Percentiles rank a stretch among this genome's conserved stretches.
These are phyloP conservation scores for Angophora floribunda DNA, from an alignment of 345 rosid genomes.

Conservation along the genomic window DNA sequence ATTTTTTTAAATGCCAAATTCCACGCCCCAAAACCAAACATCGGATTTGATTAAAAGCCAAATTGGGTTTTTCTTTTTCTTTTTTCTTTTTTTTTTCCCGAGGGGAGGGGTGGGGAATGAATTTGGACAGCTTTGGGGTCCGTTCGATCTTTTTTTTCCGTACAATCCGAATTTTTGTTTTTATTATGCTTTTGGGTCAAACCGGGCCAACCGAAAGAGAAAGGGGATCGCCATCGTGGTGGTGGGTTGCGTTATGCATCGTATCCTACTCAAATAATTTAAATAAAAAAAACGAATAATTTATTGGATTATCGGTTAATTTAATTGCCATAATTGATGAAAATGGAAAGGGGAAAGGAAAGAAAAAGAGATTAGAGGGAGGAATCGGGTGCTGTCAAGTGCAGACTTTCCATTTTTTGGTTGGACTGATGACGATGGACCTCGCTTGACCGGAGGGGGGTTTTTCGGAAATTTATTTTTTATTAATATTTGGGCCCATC, in stretches of 20 bases:
- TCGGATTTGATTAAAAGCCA: background rate
- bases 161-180: background rate
- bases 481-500: background rate
- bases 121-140: background rate
- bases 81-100: too few species aligned
- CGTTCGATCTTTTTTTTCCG: background rate
- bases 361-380: background rate
- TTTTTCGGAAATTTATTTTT: background rate
- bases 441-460: background rate
- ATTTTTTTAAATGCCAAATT: background rate
- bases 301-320: background rate
- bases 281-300: background rate
- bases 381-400: background rate
- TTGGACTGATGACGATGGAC: background rate
- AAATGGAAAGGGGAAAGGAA: background rate
- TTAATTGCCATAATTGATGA: background rate
- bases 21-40: background rate
- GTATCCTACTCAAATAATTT: background rate
- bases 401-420: background rate
- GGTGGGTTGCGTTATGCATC: background rate
- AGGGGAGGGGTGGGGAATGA: background rate
- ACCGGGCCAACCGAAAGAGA: background rate
- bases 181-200: background rate
- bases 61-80: background rate
- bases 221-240: background rate